These are phyloP conservation scores for Polyporus arcularius DNA, from an alignment of 768 basidiomycete genomes.

Conservation along the genomic window DNA sequence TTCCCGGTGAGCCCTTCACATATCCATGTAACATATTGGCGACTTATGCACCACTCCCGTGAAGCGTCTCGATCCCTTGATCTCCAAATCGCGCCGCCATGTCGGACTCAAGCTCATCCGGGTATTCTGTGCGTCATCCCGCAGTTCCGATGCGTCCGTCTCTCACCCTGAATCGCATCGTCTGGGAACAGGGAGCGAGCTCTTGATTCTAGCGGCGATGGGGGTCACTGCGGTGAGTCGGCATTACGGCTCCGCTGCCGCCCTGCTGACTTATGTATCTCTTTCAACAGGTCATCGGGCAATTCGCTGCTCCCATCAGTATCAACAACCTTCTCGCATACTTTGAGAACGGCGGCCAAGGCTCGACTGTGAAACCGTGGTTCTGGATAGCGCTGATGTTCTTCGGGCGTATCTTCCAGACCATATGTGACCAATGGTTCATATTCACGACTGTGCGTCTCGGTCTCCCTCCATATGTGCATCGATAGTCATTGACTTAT, in stretches of 20 bases:
- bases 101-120: constrained; percentile 36
- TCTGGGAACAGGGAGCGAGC: constrained; percentile 23
- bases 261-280: no score
- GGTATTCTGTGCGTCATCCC: constrained; percentile 26
- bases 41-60: background rate
- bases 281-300: constrained; percentile 21
- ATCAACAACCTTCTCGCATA: constrained; percentile 45
- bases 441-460: constrained; percentile 34
- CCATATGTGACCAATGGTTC: constrained; percentile 43
- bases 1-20: constrained; percentile 28
- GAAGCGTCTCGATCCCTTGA: constrained; percentile 39
- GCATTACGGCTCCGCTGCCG: no score
- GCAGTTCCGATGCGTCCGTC: no score
- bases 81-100: constrained; percentile 33
- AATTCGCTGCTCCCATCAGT: constrained; percentile 27
- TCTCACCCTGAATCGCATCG: no score
- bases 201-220: constrained; percentile 16
- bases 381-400: constrained; percentile 45
- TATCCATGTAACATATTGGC: background rate
- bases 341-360: constrained; percentile 39
- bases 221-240: constrained; percentile 22
- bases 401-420: constrained; percentile 36
- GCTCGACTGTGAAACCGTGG: constrained; percentile 43
- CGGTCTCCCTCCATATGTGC: no score
- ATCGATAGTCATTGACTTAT: background rate